phyloP scores from a whole-genome alignment of 768 basidiomycete genomes.

The Suillus spraguei region DNA sequence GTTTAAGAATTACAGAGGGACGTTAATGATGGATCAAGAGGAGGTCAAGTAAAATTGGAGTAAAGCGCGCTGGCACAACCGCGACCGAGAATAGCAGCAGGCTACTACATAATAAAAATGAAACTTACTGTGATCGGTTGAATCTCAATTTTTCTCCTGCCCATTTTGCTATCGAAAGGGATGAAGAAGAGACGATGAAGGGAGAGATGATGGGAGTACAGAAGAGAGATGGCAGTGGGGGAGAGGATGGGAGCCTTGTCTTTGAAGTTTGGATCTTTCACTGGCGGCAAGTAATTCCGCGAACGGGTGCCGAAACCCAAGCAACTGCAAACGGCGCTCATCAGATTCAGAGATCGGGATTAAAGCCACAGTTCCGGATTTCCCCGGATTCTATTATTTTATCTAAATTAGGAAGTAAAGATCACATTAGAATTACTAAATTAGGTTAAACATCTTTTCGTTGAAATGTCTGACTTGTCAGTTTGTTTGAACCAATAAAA shows the following conservation, averaged over 20 bases:
- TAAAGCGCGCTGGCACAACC: constrained; percentile 15
- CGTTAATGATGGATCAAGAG: constrained; percentile 35
- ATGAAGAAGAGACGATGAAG: background rate
- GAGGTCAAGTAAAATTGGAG: constrained; percentile 34
- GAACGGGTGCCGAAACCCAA: constrained; percentile 40
- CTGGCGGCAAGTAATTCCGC: constrained; percentile 39
- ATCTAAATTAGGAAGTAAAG: background rate
- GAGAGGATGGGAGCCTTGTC: constrained; percentile 36
- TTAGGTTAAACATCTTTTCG: constrained; percentile 5
- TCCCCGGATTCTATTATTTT: constrained; percentile 26
- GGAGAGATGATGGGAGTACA: constrained; percentile 26
- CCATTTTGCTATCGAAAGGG: constrained; percentile 45
- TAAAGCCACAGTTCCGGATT: constrained; percentile 26
- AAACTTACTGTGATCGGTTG: constrained; percentile 74
- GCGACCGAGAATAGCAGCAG: constrained; percentile 25
- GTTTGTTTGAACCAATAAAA: constrained; percentile 15
- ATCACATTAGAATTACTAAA: constrained; percentile 12
- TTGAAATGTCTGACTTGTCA: constrained; percentile 11
- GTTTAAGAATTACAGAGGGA: constrained; percentile 42
- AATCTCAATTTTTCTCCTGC: constrained; percentile 81
- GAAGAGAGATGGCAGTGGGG: constrained; percentile 20
- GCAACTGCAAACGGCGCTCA: constrained; percentile 38
- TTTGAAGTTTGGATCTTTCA: constrained; percentile 38
- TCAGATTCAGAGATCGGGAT: constrained; percentile 34
- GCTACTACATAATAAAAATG: constrained; percentile 12